Evolutionary conservation across 1,284 basidiomycete species (phyloP).

Genomic region (Apiotrichum montevideense): DNA sequence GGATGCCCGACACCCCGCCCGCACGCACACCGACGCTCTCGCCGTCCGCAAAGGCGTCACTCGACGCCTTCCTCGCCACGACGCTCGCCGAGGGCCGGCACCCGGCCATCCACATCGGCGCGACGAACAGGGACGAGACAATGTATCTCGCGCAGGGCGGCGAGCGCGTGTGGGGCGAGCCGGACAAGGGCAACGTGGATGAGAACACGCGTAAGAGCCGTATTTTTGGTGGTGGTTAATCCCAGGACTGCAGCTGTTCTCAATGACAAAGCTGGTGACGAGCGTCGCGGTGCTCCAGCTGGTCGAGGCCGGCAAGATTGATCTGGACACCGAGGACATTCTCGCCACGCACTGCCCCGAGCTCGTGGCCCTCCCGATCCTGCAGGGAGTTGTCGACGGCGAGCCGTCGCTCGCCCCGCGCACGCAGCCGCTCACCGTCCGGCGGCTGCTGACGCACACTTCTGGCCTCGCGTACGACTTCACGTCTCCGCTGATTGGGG

Average conservation of each 20-base stretch:
- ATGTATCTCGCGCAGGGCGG: slow-evolving; percentile 30
- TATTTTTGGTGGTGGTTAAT: not conserved
- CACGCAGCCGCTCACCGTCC: slow-evolving; percentile 8
- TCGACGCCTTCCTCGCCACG: slow-evolving; percentile 22
- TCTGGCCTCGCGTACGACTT: slow-evolving; percentile 13
- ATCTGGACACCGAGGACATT: slow-evolving; percentile 6
- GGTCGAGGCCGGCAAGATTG: slow-evolving; percentile 19
- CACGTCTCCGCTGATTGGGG: slow-evolving; percentile 4
- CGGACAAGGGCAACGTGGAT: slow-evolving; percentile 23
- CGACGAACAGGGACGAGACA: slow-evolving; percentile 28
- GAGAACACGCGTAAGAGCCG: slow-evolving; percentile 29
- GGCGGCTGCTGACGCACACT: slow-evolving; percentile 14
- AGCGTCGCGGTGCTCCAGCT: slow-evolving; percentile 21
- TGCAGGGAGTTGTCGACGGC: slow-evolving; percentile 6
- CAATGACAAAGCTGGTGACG: slow-evolving; percentile 40
- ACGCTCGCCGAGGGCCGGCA: slow-evolving; percentile 15
- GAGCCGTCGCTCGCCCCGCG: slow-evolving; percentile 1
- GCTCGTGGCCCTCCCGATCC: slow-evolving; percentile 14
- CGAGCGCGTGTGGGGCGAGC: slow-evolving; percentile 27
- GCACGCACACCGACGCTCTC: not conserved
- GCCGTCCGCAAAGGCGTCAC: slow-evolving; percentile 14
- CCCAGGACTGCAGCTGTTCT: slow-evolving; percentile 26
- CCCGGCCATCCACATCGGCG: slow-evolving; percentile 30
- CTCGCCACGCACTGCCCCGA: slow-evolving; percentile 10
- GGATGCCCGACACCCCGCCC: not conserved